Percentiles rank a stretch among this genome's conserved stretches.
These are phyloP conservation scores for Pisolithus tinctorius DNA, from an alignment of 768 basidiomycete species.

Conservation along the genomic window DNA sequence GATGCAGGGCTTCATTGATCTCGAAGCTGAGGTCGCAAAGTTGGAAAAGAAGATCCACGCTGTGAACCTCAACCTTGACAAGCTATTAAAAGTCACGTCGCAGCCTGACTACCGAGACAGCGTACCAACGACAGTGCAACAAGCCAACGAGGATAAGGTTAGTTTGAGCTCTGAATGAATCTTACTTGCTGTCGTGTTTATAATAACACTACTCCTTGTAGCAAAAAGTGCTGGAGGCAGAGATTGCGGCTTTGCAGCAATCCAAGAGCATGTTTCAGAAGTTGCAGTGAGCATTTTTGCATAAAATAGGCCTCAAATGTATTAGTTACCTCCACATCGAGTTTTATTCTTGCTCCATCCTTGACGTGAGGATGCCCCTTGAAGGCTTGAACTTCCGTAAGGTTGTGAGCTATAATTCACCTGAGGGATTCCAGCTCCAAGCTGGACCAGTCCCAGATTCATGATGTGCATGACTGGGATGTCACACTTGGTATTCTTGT, in stretches of 20 bases:
- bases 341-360: no score
- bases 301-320: no score
- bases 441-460: no score
- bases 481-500: no score
- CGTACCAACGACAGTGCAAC: conserved; percentile 72
- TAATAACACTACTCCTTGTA: conserved; percentile 23
- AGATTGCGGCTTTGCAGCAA: conserved; percentile 63
- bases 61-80: conserved; percentile 61
- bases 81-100: conserved; percentile 64
- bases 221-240: conserved; percentile 74
- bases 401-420: no score
- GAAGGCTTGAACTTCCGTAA: no score
- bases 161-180: conserved; percentile 8
- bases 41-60: conserved; percentile 85
- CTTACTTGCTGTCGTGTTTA: not conserved
- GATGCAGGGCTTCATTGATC: conserved; percentile 78
- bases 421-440: no score
- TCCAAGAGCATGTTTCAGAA: conserved; percentile 73
- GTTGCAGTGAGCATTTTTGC: conserved; percentile 36
- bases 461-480: no score
- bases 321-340: no score
- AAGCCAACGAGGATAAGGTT: conserved; percentile 79
- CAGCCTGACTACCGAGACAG: conserved; percentile 74
- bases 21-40: conserved; percentile 83
- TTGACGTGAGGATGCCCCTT: no score